A percentile compares a stretch with the other conserved stretches of the same genome.
Evolutionary conservation across 2,329 filamentous ascomycete species (phyloP).

Genomic region (Epichloe aotearoae): DNA sequence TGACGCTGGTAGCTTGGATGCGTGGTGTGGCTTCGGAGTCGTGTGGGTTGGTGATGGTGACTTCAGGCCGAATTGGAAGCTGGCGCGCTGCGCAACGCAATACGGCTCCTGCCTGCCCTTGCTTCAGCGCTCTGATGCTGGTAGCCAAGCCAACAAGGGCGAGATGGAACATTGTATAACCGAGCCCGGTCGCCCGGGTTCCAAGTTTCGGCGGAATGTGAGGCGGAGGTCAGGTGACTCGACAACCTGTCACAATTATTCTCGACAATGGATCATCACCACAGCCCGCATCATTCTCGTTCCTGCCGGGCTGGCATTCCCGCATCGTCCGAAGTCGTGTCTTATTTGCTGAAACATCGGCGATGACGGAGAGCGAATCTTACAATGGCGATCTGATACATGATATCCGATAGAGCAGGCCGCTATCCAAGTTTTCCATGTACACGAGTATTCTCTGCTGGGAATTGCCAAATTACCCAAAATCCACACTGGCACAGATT

Average conservation of each 20-base stretch:
- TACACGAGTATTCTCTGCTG: too few species aligned
- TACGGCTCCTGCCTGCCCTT: slow-evolving; percentile 23
- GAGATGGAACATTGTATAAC: slow-evolving; percentile 21
- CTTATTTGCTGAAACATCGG: background rate
- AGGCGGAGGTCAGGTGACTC: background rate
- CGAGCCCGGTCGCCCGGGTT: slow-evolving; percentile 2
- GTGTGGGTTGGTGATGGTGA: slow-evolving; percentile 8
- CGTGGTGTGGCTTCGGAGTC: background rate
- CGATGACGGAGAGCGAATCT: background rate
- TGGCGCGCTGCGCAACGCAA: slow-evolving; percentile 16
- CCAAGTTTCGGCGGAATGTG: background rate
- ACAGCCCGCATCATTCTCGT: background rate
- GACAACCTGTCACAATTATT: background rate
- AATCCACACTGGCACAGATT: too few species aligned
- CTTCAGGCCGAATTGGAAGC: slow-evolving; percentile 11
- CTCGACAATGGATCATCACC: background rate
- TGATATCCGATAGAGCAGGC: too few species aligned
- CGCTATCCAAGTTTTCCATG: too few species aligned
- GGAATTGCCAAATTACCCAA: too few species aligned
- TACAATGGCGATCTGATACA: too few species aligned
- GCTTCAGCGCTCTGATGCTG: slow-evolving; percentile 1
- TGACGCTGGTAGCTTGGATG: background rate
- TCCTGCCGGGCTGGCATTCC: background rate
- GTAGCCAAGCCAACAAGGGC: slow-evolving; percentile 10
- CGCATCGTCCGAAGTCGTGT: background rate